Evolutionary conservation across 768 basidiomycete genomes (phyloP), one percentile per base, ranked within the genome.

Genomic region (Coprinellus micaceus): DNA sequence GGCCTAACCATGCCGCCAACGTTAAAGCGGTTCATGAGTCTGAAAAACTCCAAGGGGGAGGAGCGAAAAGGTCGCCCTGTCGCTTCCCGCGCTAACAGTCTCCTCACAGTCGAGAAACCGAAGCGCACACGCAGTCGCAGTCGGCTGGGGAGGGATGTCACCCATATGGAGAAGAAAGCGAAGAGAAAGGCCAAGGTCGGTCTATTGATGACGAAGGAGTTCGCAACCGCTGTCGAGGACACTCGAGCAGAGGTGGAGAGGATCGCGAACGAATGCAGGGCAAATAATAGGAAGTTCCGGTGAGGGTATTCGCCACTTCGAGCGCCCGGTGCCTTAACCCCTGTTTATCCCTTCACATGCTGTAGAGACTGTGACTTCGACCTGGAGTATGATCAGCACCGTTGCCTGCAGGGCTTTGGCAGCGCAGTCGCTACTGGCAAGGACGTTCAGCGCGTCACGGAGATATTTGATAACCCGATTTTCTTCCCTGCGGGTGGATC

Each of bases 301-400:
- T 80, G 46, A 28, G 68, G 45, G 2, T 22, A 19, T 11, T 12
- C 12, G 12, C 0, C 5, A 48, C 25, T 39, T 39, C 19, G 11
- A 13, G 13, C 33, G 33, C 7, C 21, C 24, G 4, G n/a, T 41
- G 46, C 41, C 24, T n/a, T 6, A 4, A 25, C 4, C 25, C 49
- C 17, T 25, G 45, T 10, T 22, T 43, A 30, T 21, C 2, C 19
- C 13, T 51, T 19, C 1, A 17, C 11, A 11, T 17, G 26, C 25
- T 45, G 33, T 58, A 84, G 82, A 54, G 82, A 84, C 60, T 66
- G 76, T 39, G 82, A 82, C 58, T 83, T 83, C 58, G 82, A 84
- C 58, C 66, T 84, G 9, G 80, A 82, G 64, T 77, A 78, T 28
- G 81, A 83, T 63, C 64, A 65, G 52, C 68, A 76, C 4, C 67